phyloP scores from a whole-genome alignment of 495 filamentous ascomycete species.

The Hyaloscypha hepaticicola region DNA sequence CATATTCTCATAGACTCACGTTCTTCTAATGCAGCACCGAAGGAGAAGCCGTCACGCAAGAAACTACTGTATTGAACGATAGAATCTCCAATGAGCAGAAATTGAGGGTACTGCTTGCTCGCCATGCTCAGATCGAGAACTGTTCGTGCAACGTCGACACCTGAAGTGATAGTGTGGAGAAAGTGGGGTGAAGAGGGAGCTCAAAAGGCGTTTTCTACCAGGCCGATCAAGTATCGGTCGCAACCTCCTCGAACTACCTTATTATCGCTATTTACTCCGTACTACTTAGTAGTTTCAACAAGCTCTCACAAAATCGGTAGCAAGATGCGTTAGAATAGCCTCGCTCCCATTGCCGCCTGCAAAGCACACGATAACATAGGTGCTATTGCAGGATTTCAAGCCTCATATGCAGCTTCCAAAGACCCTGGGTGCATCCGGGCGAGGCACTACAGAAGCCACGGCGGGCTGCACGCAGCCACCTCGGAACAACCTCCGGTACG shows the following conservation, averaged over 20 bases:
- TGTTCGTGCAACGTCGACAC: neutral
- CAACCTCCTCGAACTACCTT: too few relatives aligned
- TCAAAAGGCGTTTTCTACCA: too few relatives aligned
- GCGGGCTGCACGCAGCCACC: neutral
- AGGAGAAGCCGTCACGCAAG: slow-evolving; percentile 62
- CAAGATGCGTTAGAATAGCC: neutral
- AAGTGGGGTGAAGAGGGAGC: neutral
- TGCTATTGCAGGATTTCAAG: neutral
- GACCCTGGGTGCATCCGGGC: neutral
- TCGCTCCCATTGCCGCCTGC: neutral
- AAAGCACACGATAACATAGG: neutral
- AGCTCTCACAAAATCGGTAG: neutral
- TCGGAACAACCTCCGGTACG: neutral
- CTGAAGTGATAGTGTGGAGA: neutral
- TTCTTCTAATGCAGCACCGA: slow-evolving; percentile 68
- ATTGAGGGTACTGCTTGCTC: slow-evolving; percentile 22
- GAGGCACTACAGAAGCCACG: neutral
- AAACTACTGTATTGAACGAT: slow-evolving; percentile 27
- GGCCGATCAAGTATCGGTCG: too few relatives aligned
- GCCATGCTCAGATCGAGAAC: neutral
- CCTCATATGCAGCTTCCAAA: neutral
- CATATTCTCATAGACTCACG: slow-evolving; percentile 49
- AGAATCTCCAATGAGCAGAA: slow-evolving; percentile 27
- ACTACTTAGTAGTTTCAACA: neutral
- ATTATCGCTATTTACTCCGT: too few relatives aligned